Conservation (phyloP, 169 alveolate genomes). For the Babesia ovata region DNA sequence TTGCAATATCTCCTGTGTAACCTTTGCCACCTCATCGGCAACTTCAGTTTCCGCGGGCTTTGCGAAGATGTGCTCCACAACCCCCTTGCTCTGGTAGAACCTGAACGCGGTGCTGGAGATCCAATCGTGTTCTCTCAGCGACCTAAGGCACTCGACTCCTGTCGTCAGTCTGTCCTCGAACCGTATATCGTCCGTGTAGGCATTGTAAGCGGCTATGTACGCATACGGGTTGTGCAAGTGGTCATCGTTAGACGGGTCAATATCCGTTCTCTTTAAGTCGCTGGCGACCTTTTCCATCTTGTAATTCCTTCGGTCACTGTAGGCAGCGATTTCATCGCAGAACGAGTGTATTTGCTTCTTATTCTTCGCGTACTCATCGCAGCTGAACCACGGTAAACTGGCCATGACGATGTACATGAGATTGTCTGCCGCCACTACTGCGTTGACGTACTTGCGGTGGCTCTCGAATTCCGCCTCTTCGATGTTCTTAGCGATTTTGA, state of each 20-base stretch:
- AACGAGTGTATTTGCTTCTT: slow-evolving; percentile 20
- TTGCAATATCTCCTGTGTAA: slow-evolving; percentile 46
- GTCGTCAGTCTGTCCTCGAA: slow-evolving; percentile 36
- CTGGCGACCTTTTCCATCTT: slow-evolving; percentile 10
- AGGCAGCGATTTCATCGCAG: slow-evolving; percentile 31
- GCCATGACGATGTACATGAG: slow-evolving; percentile 59
- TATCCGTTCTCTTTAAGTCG: not conserved
- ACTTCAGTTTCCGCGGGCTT: not conserved
- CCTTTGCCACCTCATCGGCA: slow-evolving; percentile 14
- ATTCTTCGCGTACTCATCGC: slow-evolving; percentile 38
- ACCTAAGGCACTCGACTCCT: slow-evolving; percentile 44
- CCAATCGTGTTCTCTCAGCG: slow-evolving; percentile 58
- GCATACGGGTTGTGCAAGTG: slow-evolving; percentile 35
- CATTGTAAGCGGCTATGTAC: slow-evolving; percentile 37
- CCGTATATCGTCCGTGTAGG: not conserved
- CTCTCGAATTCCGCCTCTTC: slow-evolving; percentile 7
- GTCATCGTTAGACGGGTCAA: slow-evolving; percentile 4
- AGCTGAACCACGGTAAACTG: slow-evolving; percentile 67
- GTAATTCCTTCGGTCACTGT: slow-evolving; percentile 37
- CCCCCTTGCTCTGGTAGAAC: slow-evolving; percentile 68
- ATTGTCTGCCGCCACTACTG: slow-evolving; percentile 48
- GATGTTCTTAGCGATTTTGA: slow-evolving; percentile 28
- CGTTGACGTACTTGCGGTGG: slow-evolving; percentile 25
- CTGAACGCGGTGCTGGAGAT: slow-evolving; percentile 53
- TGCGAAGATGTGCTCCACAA: slow-evolving; percentile 29